These are phyloP conservation scores for Phytophthora rubi DNA, from an alignment of 352 stramenopile genomes.

Conservation along the genomic window DNA sequence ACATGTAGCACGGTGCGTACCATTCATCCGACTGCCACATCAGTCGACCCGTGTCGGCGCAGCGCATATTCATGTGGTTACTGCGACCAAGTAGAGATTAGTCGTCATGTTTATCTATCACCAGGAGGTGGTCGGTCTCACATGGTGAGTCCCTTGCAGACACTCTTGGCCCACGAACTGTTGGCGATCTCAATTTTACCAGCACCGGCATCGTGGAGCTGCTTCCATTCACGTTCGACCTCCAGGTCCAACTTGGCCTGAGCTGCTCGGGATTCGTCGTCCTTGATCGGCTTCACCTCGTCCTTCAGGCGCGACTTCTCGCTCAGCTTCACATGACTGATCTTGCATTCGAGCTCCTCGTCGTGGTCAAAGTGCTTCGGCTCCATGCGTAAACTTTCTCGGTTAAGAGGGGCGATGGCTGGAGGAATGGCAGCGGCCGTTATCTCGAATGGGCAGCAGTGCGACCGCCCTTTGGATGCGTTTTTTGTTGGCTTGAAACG, in stretches of 20 bases:
- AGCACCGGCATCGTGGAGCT: slow-evolving; percentile 55
- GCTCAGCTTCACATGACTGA: slow-evolving; percentile 68
- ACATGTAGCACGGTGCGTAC: slow-evolving; percentile 15
- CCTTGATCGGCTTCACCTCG: slow-evolving; percentile 62
- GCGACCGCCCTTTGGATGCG: slow-evolving; percentile 23
- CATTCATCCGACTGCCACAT: slow-evolving; percentile 89
- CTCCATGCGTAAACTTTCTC: slow-evolving; percentile 52
- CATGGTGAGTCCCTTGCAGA: slow-evolving; percentile 82
- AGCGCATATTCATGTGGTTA: slow-evolving; percentile 92
- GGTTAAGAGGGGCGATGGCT: slow-evolving; percentile 1
- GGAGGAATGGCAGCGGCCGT: slow-evolving; percentile 10
- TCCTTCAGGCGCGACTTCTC: slow-evolving; percentile 55
- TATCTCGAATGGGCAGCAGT: slow-evolving; percentile 20
- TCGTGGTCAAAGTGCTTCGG: slow-evolving; percentile 64
- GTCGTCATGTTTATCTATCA: not conserved
- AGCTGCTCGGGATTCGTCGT: slow-evolving; percentile 54
- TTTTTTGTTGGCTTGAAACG: slow-evolving; percentile 23
- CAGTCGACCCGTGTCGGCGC: slow-evolving; percentile 75
- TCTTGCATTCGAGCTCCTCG: slow-evolving; percentile 70
- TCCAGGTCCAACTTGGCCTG: slow-evolving; percentile 84
- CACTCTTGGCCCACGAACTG: slow-evolving; percentile 65
- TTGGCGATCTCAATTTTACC: slow-evolving; percentile 80
- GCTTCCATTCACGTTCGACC: slow-evolving; percentile 86
- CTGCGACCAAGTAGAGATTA: slow-evolving; percentile 36
- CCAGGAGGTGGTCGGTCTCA: slow-evolving; percentile 20